Base-by-base conservation (phyloP, 331 rosid genomes). In the Pyracantha coccinea region DNA sequence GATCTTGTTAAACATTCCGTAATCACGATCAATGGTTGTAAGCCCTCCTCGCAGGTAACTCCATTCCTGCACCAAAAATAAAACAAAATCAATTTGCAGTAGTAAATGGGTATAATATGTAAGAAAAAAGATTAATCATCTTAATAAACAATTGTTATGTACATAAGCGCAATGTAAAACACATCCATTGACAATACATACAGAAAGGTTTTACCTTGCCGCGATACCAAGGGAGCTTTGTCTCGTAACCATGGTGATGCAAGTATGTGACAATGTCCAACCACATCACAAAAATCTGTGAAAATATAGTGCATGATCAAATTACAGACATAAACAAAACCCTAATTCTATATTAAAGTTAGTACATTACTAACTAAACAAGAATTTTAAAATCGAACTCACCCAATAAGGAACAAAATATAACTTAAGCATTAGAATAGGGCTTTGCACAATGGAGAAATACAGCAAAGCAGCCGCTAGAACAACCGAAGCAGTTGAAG, bases 151-250 rank as follows among this genome's bases (percentile, higher is more conserved):
- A 13, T 8, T 3, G n/a, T 24, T 24, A 19, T 24, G 0, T 13
- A 25, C 64, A 60, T 1, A 25, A 60, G 19, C 33, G 27, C 19
- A 24, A 24, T 24, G 8, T 2, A 23, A 57, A 57, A 57, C 27
- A 21, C 6, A 12, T 9, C 12, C 5, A 23, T 20, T 20, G 12
- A n/a, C 25, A n/a, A 19, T 2, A 4, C 1, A 59, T 5, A 59
- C 31, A 59, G 3, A 25, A 5, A 24, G 13, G 1, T 5, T 14
- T 28, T 77, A 90, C 98, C 96, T 90, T 73, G 81, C 98, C 98
- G 0, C 98, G 84, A 78, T 93, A 93, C 98, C 98, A 93, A 16
- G 97, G 98, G 33, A 93, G 90, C 74, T 93, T 90, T 65, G 85
- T 84, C 47, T 79, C 85, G 77, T 90, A 78, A 29, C 90, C 98